These are phyloP conservation scores for Fusarium cicatricum DNA, from an alignment of 2,329 filamentous ascomycete genomes.

Conservation along the genomic window DNA sequence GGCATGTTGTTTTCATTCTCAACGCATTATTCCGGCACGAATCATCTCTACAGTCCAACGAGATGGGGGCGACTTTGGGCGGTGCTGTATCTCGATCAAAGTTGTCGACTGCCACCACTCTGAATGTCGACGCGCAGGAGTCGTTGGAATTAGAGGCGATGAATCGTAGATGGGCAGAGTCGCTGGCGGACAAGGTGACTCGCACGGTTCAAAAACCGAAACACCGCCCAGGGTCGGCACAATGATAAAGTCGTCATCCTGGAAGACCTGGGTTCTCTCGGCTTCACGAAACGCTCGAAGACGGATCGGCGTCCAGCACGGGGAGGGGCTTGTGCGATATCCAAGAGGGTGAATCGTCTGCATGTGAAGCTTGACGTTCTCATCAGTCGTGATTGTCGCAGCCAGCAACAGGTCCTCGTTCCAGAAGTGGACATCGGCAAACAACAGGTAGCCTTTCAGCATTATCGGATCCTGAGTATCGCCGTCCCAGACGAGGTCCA, in stretches of 20 bases:
- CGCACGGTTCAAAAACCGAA: conserved; percentile 7
- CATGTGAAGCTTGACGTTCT: neutral
- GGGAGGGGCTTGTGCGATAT: neutral
- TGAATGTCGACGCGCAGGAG: neutral
- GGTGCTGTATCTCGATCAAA: conserved; percentile 6
- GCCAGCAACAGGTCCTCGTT: conserved; percentile 19
- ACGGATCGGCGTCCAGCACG: conserved; percentile 1
- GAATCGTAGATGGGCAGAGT: neutral
- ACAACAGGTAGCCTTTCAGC: neutral
- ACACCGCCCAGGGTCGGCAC: conserved; percentile 18
- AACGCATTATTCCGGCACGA: neutral
- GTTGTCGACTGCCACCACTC: neutral
- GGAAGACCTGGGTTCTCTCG: conserved; percentile 7
- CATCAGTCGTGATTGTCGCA: neutral
- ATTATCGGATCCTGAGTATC: neutral
- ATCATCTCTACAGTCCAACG: too few relatives aligned
- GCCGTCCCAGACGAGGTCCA: conserved; percentile 14
- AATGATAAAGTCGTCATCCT: conserved; percentile 30
- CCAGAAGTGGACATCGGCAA: conserved; percentile 23
- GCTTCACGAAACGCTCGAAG: neutral
- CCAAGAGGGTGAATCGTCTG: conserved; percentile 11
- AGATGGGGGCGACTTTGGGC: neutral
- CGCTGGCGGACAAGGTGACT: neutral
- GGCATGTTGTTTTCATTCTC: too few relatives aligned
- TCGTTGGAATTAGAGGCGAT: too few relatives aligned